Base-by-base conservation (phyloP, 2,329 filamentous ascomycete species). In the Trichothecium roseum region DNA sequence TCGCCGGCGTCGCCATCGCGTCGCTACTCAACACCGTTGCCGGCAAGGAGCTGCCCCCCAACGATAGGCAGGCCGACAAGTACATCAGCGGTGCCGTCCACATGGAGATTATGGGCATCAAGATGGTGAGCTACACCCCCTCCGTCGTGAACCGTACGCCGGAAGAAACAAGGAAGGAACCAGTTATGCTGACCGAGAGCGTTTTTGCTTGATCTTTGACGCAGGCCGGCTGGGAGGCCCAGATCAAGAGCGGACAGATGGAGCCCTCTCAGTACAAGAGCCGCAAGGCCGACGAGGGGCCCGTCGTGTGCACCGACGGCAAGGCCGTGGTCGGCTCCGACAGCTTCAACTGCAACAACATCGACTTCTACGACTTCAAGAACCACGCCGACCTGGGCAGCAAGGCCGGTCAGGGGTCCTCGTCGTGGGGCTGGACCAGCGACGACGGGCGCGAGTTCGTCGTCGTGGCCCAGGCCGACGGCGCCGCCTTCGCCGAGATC, bases 281-380 rank as follows among this genome's bases (percentile, higher is more conserved):
- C 35, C 35, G 30, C 20, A 24, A 18, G 14, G 29, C 35, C 14
- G 27, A 26, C 13, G 30, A 37, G 10, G 17, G 18, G 16, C 17
- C 35, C 18, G 35, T 37, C 18, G 7, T 4, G 6, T 37, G 35
- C 29, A 32, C 29, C 20, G 30, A 37, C 28, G 35, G 35, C 22
- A 29, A 51, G 17, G 61, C 60, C 30, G 49, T 62, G 13, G 50
- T 54, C 4, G 63, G 60, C 10, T 57, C 66, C 40, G 50, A 56
- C 44, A 66, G 60, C 4, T 68, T 66, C 48, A 49, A 45, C 29
- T 67, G 63, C 50, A 57, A 50, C 36, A 60, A 63, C 41, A 39
- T 45, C 38, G 69, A 74, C 43, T 57, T 72, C 13, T 66, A 70
- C 45, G 63, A 71, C 50, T 74, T 75, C 52, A 54, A 67, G 32